phyloP scores from a whole-genome alignment of 2,329 filamentous ascomycete species.

The Apiospora koreana region DNA sequence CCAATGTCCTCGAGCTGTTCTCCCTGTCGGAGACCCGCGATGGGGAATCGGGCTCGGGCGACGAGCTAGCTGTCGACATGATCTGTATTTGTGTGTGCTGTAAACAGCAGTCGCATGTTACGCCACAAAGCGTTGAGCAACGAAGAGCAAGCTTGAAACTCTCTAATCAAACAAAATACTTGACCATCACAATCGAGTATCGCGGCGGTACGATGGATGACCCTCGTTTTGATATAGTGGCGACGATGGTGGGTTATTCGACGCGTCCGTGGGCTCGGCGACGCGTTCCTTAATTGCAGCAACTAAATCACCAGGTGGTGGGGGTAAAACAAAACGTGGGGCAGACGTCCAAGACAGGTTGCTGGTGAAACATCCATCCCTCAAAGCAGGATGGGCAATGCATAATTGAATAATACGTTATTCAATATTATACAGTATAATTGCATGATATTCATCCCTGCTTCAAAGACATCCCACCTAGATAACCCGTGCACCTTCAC shows the following conservation, averaged over 20 bases:
- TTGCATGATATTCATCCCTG: too few relatives aligned
- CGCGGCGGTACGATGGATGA: not conserved
- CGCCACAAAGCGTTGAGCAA: not conserved
- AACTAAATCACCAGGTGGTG: not conserved
- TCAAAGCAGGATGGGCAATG: too few relatives aligned
- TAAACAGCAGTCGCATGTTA: not conserved
- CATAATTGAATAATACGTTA: too few relatives aligned
- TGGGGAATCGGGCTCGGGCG: conserved; percentile 10
- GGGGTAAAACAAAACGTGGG: not conserved
- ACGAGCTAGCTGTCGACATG: not conserved
- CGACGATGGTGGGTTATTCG: not conserved
- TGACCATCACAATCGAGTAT: not conserved
- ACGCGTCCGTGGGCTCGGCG: not conserved
- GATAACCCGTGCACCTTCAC: not conserved
- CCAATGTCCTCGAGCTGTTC: conserved; percentile 21
- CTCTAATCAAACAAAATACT: not conserved
- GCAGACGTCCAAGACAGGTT: not conserved
- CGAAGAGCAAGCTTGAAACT: not conserved
- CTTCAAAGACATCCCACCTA: not conserved
- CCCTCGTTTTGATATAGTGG: not conserved
- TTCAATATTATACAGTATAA: too few relatives aligned
- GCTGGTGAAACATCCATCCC: not conserved
- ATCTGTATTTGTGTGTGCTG: not conserved
- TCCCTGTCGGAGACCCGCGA: conserved; percentile 14
- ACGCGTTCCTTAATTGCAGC: conserved; percentile 7